A percentile compares a stretch with the other conserved stretches of the same genome.
These are phyloP conservation scores for Metschnikowia dekortorum DNA, from an alignment of 805 yeast genomes.

Conservation along the genomic window DNA sequence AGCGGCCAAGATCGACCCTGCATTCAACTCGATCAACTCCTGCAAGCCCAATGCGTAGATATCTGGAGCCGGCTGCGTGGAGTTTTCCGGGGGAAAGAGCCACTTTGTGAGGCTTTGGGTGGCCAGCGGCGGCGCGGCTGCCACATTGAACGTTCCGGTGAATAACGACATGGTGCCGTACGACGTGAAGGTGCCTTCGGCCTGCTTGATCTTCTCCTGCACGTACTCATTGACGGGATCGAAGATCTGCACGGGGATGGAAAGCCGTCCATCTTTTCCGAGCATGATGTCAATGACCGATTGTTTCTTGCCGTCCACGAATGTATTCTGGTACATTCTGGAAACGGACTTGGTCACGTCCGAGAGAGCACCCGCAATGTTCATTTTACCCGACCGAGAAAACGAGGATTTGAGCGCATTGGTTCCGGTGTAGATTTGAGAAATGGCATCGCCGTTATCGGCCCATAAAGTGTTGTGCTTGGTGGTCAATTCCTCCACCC, in stretches of 20 bases:
- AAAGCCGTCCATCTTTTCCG: slow-evolving; percentile 70
- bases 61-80: slow-evolving; percentile 52
- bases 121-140: slow-evolving; percentile 52
- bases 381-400: slow-evolving; percentile 94
- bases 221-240: slow-evolving; percentile 90
- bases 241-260: slow-evolving; percentile 64
- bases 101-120: slow-evolving; percentile 64
- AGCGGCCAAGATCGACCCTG: slow-evolving; percentile 83
- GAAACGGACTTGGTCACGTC: slow-evolving; percentile 96
- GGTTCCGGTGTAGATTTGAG: slow-evolving; percentile 66
- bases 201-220: slow-evolving; percentile 52
- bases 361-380: slow-evolving; percentile 92
- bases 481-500: slow-evolving; percentile 11
- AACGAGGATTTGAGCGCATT: slow-evolving; percentile 86
- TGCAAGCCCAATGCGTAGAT: slow-evolving; percentile 88
- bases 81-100: slow-evolving; percentile 70
- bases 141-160: slow-evolving; percentile 84
- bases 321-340: slow-evolving; percentile 91
- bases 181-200: slow-evolving; percentile 53
- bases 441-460: slow-evolving; percentile 63
- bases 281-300: slow-evolving; percentile 80
- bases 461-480: slow-evolving; percentile 46
- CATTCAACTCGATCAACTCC: slow-evolving; percentile 89
- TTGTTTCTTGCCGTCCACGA: slow-evolving; percentile 88
- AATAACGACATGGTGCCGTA: slow-evolving; percentile 58